A percentile compares a stretch with the other conserved stretches of the same genome.
Evolutionary conservation across 1,139 yeast genomes (phyloP).

Genomic region (Blastobotrys apis): DNA sequence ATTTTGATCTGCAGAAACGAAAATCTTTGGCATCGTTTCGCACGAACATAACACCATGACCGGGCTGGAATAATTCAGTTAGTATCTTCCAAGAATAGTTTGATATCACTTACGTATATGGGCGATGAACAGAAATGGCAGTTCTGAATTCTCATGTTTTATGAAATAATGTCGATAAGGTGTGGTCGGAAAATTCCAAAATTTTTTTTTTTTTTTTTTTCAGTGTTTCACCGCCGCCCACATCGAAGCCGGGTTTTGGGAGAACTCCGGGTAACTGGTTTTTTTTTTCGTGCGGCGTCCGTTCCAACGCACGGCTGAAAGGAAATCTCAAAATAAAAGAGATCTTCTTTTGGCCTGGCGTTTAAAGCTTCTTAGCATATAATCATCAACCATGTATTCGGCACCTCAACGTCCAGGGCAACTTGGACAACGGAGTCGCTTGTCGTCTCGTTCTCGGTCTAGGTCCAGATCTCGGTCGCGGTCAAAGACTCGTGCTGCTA

Average conservation of each 20-base stretch:
- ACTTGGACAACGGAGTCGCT: not conserved
- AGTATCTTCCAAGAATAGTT: not conserved
- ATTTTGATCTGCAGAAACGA: conserved; percentile 94
- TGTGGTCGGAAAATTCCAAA: not conserved
- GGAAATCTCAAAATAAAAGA: no score
- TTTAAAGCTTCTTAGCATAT: no score
- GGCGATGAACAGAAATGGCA: conserved; percentile 99
- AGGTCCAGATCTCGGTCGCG: conserved; percentile 3
- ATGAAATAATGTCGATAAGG: no score
- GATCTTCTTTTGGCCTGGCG: no score
- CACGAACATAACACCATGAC: conserved; percentile 96
- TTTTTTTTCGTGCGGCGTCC: no score
- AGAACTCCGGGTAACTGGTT: not conserved
- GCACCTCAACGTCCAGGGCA: no score
- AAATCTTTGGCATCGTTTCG: conserved; percentile 98
- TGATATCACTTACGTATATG: conserved; percentile 22
- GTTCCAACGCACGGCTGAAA: no score
- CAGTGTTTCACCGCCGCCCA: not conserved
- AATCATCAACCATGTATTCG: no score
- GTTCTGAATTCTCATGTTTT: conserved; percentile 78
- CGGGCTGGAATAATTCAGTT: conserved; percentile 45
- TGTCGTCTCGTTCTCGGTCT: not conserved
- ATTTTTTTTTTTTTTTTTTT: conserved; percentile 2
- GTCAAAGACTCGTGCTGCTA: not conserved
- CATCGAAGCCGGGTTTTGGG: not conserved